Conservation (phyloP, 2,329 filamentous ascomycete species). For the Xenosphaeropsis pyriputrescens region DNA sequence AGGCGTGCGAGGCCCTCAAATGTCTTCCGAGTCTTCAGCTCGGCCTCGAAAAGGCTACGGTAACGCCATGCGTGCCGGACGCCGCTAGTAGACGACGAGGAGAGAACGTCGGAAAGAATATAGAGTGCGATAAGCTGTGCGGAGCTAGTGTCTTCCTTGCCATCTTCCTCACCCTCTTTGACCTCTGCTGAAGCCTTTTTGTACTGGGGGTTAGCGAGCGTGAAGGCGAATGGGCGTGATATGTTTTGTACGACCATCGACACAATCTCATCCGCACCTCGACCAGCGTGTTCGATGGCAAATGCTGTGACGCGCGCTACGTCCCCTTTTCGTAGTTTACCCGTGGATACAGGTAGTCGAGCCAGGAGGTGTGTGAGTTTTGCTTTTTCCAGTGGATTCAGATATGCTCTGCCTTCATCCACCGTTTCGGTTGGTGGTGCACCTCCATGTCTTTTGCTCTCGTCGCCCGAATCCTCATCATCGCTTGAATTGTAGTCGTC, state of each 20-base stretch:
- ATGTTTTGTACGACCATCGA: slow-evolving; percentile 76
- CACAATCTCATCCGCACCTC: slow-evolving; percentile 83
- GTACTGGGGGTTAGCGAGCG: slow-evolving; percentile 49
- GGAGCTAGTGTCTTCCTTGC: slow-evolving; percentile 48
- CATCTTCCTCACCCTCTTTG: slow-evolving; percentile 20
- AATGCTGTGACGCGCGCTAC: slow-evolving; percentile 78
- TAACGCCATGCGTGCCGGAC: slow-evolving; percentile 58
- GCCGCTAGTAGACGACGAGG: slow-evolving; percentile 45
- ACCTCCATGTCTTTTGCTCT: slow-evolving; percentile 20
- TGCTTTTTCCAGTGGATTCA: slow-evolving; percentile 73
- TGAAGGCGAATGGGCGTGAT: slow-evolving; percentile 59
- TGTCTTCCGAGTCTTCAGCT: slow-evolving; percentile 39
- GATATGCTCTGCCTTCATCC: slow-evolving; percentile 33
- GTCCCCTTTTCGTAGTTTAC: slow-evolving; percentile 67
- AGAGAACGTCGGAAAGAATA: slow-evolving; percentile 55
- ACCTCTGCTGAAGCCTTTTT: slow-evolving; percentile 17
- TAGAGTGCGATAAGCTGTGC: slow-evolving; percentile 73
- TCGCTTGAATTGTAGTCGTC: slow-evolving; percentile 78
- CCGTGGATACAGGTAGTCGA: slow-evolving; percentile 61
- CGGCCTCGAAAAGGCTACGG: slow-evolving; percentile 46
- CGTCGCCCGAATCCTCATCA: slow-evolving; percentile 56
- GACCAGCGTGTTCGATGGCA: slow-evolving; percentile 73
- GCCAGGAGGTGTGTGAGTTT: slow-evolving; percentile 75
- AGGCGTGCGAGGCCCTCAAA: slow-evolving; percentile 51
- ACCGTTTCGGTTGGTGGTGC: slow-evolving; percentile 21